Evolutionary conservation across 208 protist species (phyloP).

Genomic region (Angomonas ambiguus): DNA sequence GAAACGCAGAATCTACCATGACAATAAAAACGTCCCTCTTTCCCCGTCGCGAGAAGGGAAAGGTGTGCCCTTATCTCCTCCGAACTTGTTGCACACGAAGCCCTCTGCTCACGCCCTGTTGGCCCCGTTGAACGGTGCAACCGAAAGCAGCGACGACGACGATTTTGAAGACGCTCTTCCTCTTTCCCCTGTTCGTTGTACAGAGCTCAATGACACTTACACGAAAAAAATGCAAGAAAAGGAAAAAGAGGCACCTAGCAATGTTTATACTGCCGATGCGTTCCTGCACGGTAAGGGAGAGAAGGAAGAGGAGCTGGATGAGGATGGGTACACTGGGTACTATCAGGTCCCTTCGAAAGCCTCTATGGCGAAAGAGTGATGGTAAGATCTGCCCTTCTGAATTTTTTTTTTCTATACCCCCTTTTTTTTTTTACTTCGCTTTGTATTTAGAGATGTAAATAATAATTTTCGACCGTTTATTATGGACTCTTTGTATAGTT

Average conservation of each 20-base stretch:
- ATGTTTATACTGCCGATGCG: conserved; percentile 35
- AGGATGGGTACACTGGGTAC: conserved; percentile 48
- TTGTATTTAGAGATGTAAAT: neutral
- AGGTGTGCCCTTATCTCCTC: conserved; percentile 15
- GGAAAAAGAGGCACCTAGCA: conserved; percentile 14
- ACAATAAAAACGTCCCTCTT: conserved; percentile 3
- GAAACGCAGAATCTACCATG: conserved; percentile 18
- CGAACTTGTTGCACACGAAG: conserved; percentile 26
- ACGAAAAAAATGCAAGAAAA: conserved; percentile 8
- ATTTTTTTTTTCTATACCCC: conserved; percentile 5
- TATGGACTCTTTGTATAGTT: neutral
- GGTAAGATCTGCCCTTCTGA: neutral
- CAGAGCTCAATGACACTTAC: conserved; percentile 57
- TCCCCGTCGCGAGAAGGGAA: neutral
- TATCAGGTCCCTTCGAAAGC: conserved; percentile 8
- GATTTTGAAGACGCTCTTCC: conserved; percentile 81
- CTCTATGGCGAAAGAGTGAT: neutral
- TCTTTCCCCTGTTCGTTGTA: conserved; percentile 56
- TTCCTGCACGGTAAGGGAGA: conserved; percentile 26
- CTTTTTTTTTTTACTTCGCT: conserved; percentile 6
- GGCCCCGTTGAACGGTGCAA: conserved; percentile 8
- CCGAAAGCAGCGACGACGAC: conserved; percentile 44
- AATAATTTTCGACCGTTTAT: neutral
- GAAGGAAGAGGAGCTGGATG: conserved; percentile 41
- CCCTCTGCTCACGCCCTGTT: conserved; percentile 8